Evolutionary conservation across 306 rosid species (phyloP).

Genomic region (Dalbergia cochinchinensis): DNA sequence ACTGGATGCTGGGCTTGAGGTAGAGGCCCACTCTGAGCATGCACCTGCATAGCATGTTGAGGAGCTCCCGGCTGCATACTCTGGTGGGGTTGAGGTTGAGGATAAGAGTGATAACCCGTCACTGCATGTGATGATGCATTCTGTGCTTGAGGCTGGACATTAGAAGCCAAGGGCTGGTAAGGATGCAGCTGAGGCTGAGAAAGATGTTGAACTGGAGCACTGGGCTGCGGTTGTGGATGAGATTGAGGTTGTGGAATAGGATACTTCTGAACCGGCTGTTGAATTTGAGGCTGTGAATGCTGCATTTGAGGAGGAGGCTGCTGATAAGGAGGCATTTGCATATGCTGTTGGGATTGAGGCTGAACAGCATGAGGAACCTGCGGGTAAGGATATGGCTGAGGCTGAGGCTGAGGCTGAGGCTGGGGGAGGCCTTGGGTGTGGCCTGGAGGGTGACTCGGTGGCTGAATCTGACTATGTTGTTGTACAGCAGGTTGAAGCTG

Average conservation of each 20-base stretch:
- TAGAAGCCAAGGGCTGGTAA: slow-evolving; percentile 57
- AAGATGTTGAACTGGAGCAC: slow-evolving; percentile 63
- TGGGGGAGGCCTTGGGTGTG: slow-evolving; percentile 58
- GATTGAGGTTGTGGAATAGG: slow-evolving; percentile 67
- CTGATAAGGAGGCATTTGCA: slow-evolving; percentile 73
- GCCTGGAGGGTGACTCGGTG: slow-evolving; percentile 62
- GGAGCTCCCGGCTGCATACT: slow-evolving; percentile 66
- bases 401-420: slow-evolving; percentile 49
- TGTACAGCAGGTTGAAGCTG: slow-evolving; percentile 64
- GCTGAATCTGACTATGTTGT: slow-evolving; percentile 65
- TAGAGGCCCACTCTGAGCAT: slow-evolving; percentile 64
- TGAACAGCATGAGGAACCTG: slow-evolving; percentile 58
- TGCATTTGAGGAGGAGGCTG: slow-evolving; percentile 72
- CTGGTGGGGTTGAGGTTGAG: slow-evolving; percentile 71
- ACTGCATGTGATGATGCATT: slow-evolving; percentile 66
- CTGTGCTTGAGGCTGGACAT: slow-evolving; percentile 67
- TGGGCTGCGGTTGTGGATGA: slow-evolving; percentile 64
- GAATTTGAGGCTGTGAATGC: slow-evolving; percentile 64
- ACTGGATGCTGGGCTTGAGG: slow-evolving; percentile 62
- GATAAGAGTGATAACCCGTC: slow-evolving; percentile 74
- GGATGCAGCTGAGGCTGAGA: slow-evolving; percentile 59
- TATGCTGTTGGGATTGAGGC: slow-evolving; percentile 68
- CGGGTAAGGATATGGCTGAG: slow-evolving; percentile 60
- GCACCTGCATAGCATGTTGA: slow-evolving; percentile 58
- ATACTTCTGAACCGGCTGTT: slow-evolving; percentile 72